Evolutionary conservation across 371 early-diverging fungal genomes (phyloP).

Genomic region (Saksenaea oblongispora): DNA sequence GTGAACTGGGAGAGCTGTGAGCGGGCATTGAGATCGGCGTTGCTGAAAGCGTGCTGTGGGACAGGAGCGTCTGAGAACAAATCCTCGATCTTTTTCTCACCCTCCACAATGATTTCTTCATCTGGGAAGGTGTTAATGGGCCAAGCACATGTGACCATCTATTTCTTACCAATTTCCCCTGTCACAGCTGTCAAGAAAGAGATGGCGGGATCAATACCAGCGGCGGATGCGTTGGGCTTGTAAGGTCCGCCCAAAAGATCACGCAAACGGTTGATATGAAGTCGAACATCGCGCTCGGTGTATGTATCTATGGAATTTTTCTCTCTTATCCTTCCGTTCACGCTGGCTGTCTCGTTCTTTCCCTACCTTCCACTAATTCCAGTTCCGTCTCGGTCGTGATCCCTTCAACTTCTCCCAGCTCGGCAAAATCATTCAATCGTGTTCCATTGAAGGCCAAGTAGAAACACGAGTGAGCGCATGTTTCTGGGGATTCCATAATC

Average conservation of each 20-base stretch:
- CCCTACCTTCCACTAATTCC: slow-evolving; percentile 71
- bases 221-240: slow-evolving; percentile 62
- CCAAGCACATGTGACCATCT: too few relatives aligned
- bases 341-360: slow-evolving; percentile 22
- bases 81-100: slow-evolving; percentile 46
- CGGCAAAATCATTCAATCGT: slow-evolving; percentile 71
- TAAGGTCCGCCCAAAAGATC: slow-evolving; percentile 83
- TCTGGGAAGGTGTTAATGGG: slow-evolving; percentile 23
- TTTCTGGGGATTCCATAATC: slow-evolving; percentile 84
- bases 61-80: slow-evolving; percentile 41
- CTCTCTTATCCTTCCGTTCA: slow-evolving; percentile 14
- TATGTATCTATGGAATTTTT: slow-evolving; percentile 60
- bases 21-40: slow-evolving; percentile 51
- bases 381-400: slow-evolving; percentile 69
- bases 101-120: slow-evolving; percentile 39
- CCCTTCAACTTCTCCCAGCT: slow-evolving; percentile 77
- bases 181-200: slow-evolving; percentile 72
- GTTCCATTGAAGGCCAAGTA: slow-evolving; percentile 73
- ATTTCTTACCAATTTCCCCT: slow-evolving; percentile 64
- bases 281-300: slow-evolving; percentile 87
- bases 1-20: slow-evolving; percentile 60
- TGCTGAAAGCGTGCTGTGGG: slow-evolving; percentile 61
- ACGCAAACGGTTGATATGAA: slow-evolving; percentile 86
- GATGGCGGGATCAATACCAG: slow-evolving; percentile 76
- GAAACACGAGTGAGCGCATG: slow-evolving; percentile 89